These are phyloP conservation scores for Salix dunnii DNA, from an alignment of 345 rosid genomes.

Conservation along the genomic window DNA sequence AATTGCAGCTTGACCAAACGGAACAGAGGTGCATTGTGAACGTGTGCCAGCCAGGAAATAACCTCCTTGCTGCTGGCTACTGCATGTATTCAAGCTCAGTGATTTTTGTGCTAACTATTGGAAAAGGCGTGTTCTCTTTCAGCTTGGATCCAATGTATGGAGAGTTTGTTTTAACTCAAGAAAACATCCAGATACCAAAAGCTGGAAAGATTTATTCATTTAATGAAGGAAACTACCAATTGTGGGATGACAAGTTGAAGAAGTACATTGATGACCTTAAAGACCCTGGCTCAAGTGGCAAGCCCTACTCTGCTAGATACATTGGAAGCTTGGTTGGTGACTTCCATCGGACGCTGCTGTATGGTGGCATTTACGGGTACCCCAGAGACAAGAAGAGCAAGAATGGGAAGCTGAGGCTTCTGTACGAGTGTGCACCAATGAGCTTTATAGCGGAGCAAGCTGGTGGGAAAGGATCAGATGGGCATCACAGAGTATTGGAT, in stretches of 20 bases:
- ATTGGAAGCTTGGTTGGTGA: slow-evolving; percentile 97
- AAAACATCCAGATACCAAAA: slow-evolving; percentile 74
- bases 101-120: slow-evolving; percentile 79
- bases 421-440: slow-evolving; percentile 97
- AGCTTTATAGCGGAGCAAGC: slow-evolving; percentile 95
- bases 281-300: slow-evolving; percentile 82
- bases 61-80: slow-evolving; percentile 89
- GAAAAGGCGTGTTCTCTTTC: slow-evolving; percentile 77
- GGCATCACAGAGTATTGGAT: slow-evolving; percentile 74
- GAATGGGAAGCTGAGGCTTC: slow-evolving; percentile 87
- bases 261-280: slow-evolving; percentile 87
- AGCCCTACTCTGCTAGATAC: slow-evolving; percentile 91
- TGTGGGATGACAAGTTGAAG: slow-evolving; percentile 91
- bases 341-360: slow-evolving; percentile 77
- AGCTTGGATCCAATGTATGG: slow-evolving; percentile 95
- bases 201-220: slow-evolving; percentile 80
- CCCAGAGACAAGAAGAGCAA: slow-evolving; percentile 90
- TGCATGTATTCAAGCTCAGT: slow-evolving; percentile 95
- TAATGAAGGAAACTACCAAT: slow-evolving; percentile 88
- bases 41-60: slow-evolving; percentile 93
- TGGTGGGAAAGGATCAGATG: slow-evolving; percentile 97
- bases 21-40: slow-evolving; percentile 68
- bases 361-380: slow-evolving; percentile 93
- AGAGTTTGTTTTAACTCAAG: slow-evolving; percentile 85
- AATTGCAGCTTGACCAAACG: slow-evolving; percentile 51